A percentile compares a stretch with the other conserved stretches of the same genome.
phyloP scores from a whole-genome alignment of 1,284 basidiomycete species.

The Pulveroboletus sp. region DNA sequence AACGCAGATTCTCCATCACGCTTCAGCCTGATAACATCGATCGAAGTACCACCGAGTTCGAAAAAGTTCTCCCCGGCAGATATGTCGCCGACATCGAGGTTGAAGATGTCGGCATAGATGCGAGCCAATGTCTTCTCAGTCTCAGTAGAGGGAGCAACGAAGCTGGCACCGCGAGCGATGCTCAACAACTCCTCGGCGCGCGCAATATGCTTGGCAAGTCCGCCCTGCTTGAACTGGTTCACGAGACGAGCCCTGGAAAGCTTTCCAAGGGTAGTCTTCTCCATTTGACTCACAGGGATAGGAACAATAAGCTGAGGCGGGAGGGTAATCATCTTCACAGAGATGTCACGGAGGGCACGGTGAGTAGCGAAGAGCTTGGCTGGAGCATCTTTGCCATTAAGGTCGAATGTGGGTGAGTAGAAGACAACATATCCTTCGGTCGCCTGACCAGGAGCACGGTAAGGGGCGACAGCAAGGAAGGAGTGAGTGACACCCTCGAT shows the following conservation, averaged over 20 bases:
- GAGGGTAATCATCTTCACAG: constrained; percentile 31
- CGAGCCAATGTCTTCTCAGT: constrained; percentile 29
- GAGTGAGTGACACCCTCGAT: constrained; percentile 42
- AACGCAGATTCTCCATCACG: constrained; percentile 39
- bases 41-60: constrained; percentile 37
- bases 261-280: constrained; percentile 38
- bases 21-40: constrained; percentile 38
- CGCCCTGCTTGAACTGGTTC: constrained; percentile 32
- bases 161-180: constrained; percentile 28
- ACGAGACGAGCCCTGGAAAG: constrained; percentile 35
- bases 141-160: constrained; percentile 30
- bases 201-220: constrained; percentile 29
- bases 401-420: constrained; percentile 33
- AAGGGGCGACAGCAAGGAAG: constrained; percentile 41
- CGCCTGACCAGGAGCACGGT: constrained; percentile 36
- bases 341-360: constrained; percentile 22
- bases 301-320: constrained; percentile 33
- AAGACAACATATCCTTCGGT: constrained; percentile 37
- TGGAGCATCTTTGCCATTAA: constrained; percentile 23
- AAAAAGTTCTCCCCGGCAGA: constrained; percentile 37
- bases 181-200: constrained; percentile 34
- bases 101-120: constrained; percentile 35
- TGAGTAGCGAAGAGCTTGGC: constrained; percentile 23
- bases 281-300: constrained; percentile 33
- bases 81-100: constrained; percentile 25